Evolutionary conservation across 2,329 filamentous ascomycete genomes (phyloP).

Genomic region (Xylariaceae sp.): DNA sequence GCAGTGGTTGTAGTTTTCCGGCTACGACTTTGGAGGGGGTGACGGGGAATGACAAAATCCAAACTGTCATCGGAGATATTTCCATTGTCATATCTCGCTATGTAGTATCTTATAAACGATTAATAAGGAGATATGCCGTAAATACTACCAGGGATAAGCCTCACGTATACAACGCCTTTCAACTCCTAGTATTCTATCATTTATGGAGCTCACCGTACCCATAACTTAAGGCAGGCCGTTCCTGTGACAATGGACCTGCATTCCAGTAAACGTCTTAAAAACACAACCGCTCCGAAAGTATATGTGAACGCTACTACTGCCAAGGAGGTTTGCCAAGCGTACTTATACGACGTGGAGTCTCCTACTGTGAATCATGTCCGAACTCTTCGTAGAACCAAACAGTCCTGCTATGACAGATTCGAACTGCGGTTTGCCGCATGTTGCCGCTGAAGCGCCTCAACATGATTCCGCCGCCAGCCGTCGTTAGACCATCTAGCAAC

Average conservation of each 20-base stretch:
- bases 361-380: background rate
- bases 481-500: constrained; percentile 48
- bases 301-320: background rate
- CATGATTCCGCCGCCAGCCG: constrained; percentile 37
- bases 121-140: constrained; percentile 1
- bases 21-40: no score
- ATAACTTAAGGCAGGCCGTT: constrained; percentile 2
- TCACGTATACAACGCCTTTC: constrained; percentile 26
- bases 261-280: constrained; percentile 10
- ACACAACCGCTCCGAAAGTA: background rate
- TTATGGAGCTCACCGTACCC: constrained; percentile 5
- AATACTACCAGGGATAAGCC: constrained; percentile 3
- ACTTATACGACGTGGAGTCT: no score
- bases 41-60: background rate
- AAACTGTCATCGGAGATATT: background rate
- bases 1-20: no score
- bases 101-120: constrained; percentile 5
- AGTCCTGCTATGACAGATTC: constrained; percentile 28
- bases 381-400: background rate
- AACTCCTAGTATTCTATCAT: constrained; percentile 21
- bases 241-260: background rate
- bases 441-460: constrained; percentile 21
- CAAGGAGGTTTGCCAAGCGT: background rate
- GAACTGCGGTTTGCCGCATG: constrained; percentile 28
- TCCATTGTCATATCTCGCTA: constrained; percentile 5